phyloP scores from a whole-genome alignment of 805 yeast genomes.

The Suhomyces tanzawaensis region DNA sequence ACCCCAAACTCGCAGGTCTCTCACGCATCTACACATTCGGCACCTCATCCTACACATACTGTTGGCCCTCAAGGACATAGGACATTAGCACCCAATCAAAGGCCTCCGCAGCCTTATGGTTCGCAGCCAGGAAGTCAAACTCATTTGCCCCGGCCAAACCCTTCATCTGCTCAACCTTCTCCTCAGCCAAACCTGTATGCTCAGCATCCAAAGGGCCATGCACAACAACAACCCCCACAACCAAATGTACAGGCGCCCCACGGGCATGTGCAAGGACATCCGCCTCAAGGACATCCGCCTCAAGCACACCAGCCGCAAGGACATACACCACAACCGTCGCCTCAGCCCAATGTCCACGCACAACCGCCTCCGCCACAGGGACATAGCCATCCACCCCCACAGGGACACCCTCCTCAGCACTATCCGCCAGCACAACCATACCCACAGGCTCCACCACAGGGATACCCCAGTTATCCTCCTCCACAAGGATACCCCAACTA shows the following conservation, averaged over 20 bases:
- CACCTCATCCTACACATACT: no score
- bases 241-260: constrained; percentile 13
- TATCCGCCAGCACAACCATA: no score
- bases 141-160: constrained; percentile 5
- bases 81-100: no score
- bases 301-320: constrained; percentile 13
- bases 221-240: constrained; percentile 13
- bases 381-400: constrained; percentile 9
- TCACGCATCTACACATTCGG: no score
- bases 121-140: constrained; percentile 6
- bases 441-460: constrained; percentile 13
- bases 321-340: constrained; percentile 8
- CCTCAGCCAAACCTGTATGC: constrained; percentile 4
- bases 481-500: constrained; percentile 13
- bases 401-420: constrained; percentile 9
- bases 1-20: no score
- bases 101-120: no score
- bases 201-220: constrained; percentile 10
- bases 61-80: no score
- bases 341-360: no score
- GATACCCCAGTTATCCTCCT: constrained; percentile 10
- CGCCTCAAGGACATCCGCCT: constrained; percentile 10
- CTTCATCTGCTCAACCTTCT: constrained; percentile 4
- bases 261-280: constrained; percentile 1
- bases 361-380: constrained; percentile 5